Evolutionary conservation across 441 rosid genomes (phyloP), one percentile per base, ranked within the genome.

Genomic region (Populus hybrid): DNA sequence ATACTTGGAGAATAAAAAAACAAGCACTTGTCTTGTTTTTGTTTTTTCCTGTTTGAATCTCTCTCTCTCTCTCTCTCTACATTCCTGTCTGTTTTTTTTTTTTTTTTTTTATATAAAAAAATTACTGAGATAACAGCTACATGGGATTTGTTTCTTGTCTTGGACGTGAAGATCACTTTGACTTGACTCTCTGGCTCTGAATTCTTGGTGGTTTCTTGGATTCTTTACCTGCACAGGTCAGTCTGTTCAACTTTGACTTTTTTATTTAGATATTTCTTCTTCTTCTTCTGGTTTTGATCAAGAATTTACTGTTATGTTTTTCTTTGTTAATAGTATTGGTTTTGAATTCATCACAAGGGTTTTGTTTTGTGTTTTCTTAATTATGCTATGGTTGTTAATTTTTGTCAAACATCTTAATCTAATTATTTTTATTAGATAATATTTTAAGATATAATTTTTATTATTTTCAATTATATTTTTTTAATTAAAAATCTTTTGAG

Each of bases 141-240:
- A 26, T 63, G 81, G 79, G 75, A 65, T 79, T 53, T 75, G 73
- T 76, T 69, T 70, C 78, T 78, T 73, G 67, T 77, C 70, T 26
- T 76, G 63, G 76, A 76, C 74, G 28, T 42, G 72, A 72, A 68
- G 66, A 67, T 74, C 75, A 57, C 57, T 76, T 71, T 75, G 67
- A 76, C 78, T 82, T 68, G 67, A 32, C 24, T 16, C 30, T 81
- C 64, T 74, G 26, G 32, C 72, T 80, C 78, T 67, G 79, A 82
- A 59, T 75, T 75, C 18, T 79, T 61, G 61, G 65, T 21, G 57
- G 18, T 64, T 72, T 46, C 74, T 32, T 66, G 78, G 63, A 23
- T 73, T 80, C 69, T 77, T 82, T 76, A 35, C 69, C 11, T 36
- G 16, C 63, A 65, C 76, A 73, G 83, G 83, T 86, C 69, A 75